Evolutionary conservation across 441 rosid species (phyloP), one percentile per base, ranked within the genome.

Genomic region (Omphalea diandra): DNA sequence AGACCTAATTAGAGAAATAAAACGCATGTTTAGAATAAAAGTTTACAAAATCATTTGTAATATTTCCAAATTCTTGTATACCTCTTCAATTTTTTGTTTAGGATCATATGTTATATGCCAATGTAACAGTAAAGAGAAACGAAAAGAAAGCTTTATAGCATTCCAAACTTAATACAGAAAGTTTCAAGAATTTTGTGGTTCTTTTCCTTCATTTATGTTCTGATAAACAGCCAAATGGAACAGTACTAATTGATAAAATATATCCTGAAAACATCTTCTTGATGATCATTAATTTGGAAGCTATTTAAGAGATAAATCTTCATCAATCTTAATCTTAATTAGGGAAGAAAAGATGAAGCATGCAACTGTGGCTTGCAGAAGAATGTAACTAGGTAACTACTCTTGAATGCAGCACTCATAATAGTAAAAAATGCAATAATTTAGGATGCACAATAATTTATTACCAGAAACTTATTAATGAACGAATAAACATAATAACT

Each of bases 1-100:
- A 82, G 54, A 85, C 89, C 99, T 94, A 49, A 43, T 36, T 57
- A 26, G 11, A 63, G 8, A 62, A 53, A 20, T 1, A 35, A 18
- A 59, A 15, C 38, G 27, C 8, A 22, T 32, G 32, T 24, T 31
- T n/a, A 31, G 41, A 58, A 58, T 17, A 0, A 24, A 3, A 1
- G 35, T 66, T 31, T 65, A 0, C 0, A 9, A 6, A 27, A 54
- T 36, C 20, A 8, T 5, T 31, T 31, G 8, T 17, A 56, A 26
- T 3, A 31, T 31, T 29, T 29, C 12, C 20, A 1, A 52, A 17
- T 50, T 20, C 9, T 50, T 50, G 54, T 20, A 46, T 3, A 46
- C 11, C 11, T 40, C 1, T 52, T 54, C n/a, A n/a, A n/a, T n/a
- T 2, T 5, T 12, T 7, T 12, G 5, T 29, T 3, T 26, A 10